Base-by-base conservation (phyloP, 345 rosid genomes). In the Alliaria petiolata region DNA sequence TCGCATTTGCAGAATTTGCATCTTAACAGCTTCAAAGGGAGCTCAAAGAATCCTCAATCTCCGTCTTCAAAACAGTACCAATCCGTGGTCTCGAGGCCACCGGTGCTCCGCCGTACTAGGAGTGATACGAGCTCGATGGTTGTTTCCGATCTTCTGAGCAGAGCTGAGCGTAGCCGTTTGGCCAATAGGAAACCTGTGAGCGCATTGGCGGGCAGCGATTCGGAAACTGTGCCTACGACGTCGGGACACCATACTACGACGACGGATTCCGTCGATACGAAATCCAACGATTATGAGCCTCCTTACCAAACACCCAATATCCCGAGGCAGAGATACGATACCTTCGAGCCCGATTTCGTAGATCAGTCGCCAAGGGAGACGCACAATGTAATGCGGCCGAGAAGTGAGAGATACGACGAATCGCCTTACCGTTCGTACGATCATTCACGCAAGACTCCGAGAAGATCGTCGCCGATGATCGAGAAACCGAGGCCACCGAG, bases 41-140 rank as follows among this genome's bases (percentile, higher is more conserved):
- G 76, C 49, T 66, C 78, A 3, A 74, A 44, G 70, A 57, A 64
- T 17, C 67, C 55, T 6, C 62, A 69, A 55, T 61, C 81, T 62
- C 45, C 71, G 6, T 74, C 52, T 40, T 52, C 78, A 0, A 71
- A 62, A 75, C 78, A 78, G 30, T 42, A 38, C 11, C 56, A 69
- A 58, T 61, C 80, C 61, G 22, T 74, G 35, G 72, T 20, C 16
- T 57, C 75, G 8, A 84, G 65, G 60, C 90, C 89, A 0, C 87
- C 91, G 0, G 77, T 85, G 36, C 83, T 91, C 0, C 77, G 99
- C 20, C 90, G 97, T 0, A 88, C 85, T 0, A 88, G 79, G 67
- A 95, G 99, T 40, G 97, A 95, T 55, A 70, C 91, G 0, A 91
- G 95, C 56, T 89, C 96, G 1, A 71, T 83, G 80, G 61, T 79